Percentiles rank a stretch among this genome's conserved stretches.
Conservation (phyloP, 2,329 filamentous ascomycete genomes). For the Plectosphaerella sp. region DNA sequence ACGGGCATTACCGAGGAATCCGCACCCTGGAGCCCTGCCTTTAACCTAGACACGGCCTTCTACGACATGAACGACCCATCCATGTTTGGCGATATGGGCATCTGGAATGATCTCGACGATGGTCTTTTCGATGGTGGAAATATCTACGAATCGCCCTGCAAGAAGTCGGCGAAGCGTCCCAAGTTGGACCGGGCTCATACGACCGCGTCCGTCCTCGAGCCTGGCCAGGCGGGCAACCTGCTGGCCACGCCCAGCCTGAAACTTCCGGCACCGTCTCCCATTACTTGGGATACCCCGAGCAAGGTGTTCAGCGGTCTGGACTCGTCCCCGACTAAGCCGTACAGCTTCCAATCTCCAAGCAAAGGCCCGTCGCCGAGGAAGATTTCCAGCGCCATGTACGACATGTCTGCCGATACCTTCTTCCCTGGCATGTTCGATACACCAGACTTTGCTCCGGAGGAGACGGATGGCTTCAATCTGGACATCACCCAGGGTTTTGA, state of each 20-base stretch:
- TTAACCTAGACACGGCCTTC: slow-evolving; percentile 55
- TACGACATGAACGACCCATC: slow-evolving; percentile 37
- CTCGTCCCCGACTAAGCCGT: slow-evolving; percentile 51
- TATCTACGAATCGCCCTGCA: slow-evolving; percentile 60
- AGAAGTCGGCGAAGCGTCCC: slow-evolving; percentile 55
- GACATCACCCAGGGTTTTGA: slow-evolving; percentile 74
- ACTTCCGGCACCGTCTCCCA: slow-evolving; percentile 33
- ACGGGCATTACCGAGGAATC: slow-evolving; percentile 36
- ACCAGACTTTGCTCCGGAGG: slow-evolving; percentile 53
- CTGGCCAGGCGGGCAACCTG: slow-evolving; percentile 13
- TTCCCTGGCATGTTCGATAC: slow-evolving; percentile 36
- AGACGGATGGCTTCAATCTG: slow-evolving; percentile 54
- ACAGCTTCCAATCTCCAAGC: slow-evolving; percentile 9
- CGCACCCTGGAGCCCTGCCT: slow-evolving; percentile 62
- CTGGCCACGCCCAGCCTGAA: slow-evolving; percentile 48
- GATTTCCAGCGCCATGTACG: slow-evolving; percentile 25
- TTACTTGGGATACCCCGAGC: slow-evolving; percentile 50
- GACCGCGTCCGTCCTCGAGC: slow-evolving; percentile 40
- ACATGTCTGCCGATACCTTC: slow-evolving; percentile 31
- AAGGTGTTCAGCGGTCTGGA: slow-evolving; percentile 49
- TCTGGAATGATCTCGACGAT: slow-evolving; percentile 48
- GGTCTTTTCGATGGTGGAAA: slow-evolving; percentile 18
- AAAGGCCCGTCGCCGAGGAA: slow-evolving; percentile 46
- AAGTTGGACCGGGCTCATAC: slow-evolving; percentile 61
- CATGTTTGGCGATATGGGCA: slow-evolving; percentile 53